These are phyloP conservation scores for Trichoderma pleuroti DNA, from an alignment of 2,329 filamentous ascomycete genomes.

Conservation along the genomic window DNA sequence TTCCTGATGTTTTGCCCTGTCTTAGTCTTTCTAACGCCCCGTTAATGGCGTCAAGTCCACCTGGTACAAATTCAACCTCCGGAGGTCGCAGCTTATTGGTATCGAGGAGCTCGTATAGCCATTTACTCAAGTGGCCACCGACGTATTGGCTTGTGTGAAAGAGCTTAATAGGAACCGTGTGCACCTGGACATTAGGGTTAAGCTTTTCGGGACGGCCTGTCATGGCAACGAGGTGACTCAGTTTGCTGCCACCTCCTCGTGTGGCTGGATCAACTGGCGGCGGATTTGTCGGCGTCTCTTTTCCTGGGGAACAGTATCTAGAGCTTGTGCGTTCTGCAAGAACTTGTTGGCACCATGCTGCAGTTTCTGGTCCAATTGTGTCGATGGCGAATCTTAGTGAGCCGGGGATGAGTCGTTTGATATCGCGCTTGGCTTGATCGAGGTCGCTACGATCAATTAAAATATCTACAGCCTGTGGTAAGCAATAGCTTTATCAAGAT, in stretches of 20 bases:
- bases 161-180: constrained; percentile 10
- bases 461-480: background rate
- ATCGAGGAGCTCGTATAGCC: constrained; percentile 14
- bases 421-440: constrained; percentile 12
- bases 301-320: constrained; percentile 9
- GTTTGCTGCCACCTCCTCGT: constrained; percentile 14
- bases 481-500: background rate
- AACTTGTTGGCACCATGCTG: constrained; percentile 14
- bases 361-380: constrained; percentile 1
- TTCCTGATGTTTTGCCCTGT: constrained; percentile 3
- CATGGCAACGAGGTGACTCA: constrained; percentile 14
- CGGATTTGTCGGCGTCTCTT: constrained; percentile 13
- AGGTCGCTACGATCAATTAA: constrained; percentile 8
- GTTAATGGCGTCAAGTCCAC: constrained; percentile 9
- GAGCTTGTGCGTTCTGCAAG: constrained; percentile 17
- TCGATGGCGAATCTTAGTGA: constrained; percentile 15
- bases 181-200: constrained; percentile 8
- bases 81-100: background rate
- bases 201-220: background rate
- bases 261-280: background rate
- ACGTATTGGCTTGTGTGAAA: constrained; percentile 14
- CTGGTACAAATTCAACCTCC: background rate
- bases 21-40: constrained; percentile 1
- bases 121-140: constrained; percentile 12
- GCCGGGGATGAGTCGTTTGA: constrained; percentile 3